Evolutionary conservation across 2,329 filamentous ascomycete genomes (phyloP).

Genomic region (Fusarium secorum): DNA sequence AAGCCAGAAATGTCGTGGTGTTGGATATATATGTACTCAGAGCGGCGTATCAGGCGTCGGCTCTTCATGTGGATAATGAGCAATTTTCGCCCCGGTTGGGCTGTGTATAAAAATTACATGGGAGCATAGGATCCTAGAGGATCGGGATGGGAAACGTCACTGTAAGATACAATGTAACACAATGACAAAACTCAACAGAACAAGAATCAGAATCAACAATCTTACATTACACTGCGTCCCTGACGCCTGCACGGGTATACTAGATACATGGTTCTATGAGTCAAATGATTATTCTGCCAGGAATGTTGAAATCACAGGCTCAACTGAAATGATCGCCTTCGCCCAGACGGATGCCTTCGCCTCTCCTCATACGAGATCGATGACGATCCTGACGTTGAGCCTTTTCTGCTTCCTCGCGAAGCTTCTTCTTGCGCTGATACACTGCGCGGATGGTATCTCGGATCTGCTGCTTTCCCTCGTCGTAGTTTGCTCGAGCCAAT

Average conservation of each 20-base stretch:
- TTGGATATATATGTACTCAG: constrained; percentile 33
- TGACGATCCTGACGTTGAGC: constrained; percentile 51
- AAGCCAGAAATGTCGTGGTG: constrained; percentile 30
- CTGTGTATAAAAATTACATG: constrained; percentile 46
- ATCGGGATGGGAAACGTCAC: constrained; percentile 40
- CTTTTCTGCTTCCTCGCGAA: constrained; percentile 63
- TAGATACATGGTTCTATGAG: constrained; percentile 18
- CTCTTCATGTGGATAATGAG: constrained; percentile 41
- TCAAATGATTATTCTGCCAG: constrained; percentile 1
- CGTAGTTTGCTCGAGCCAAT: constrained; percentile 86
- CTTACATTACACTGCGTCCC: constrained; percentile 27
- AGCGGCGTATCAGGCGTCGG: constrained; percentile 30
- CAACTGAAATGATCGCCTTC: constrained; percentile 72
- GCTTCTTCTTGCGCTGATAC: constrained; percentile 87
- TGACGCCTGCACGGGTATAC: constrained; percentile 27
- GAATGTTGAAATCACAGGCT: constrained; percentile 7
- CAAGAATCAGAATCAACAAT: constrained; percentile 39
- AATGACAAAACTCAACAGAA: constrained; percentile 43
- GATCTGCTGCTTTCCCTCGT: constrained; percentile 81
- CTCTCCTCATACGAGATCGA: constrained; percentile 57
- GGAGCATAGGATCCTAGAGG: constrained; percentile 35
- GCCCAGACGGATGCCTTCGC: constrained; percentile 63
- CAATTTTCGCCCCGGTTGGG: constrained; percentile 40
- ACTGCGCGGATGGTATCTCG: constrained; percentile 83
- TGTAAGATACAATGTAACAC: constrained; percentile 53